phyloP scores from a whole-genome alignment of 2,329 filamentous ascomycete species.

The Penicillium sp. region DNA sequence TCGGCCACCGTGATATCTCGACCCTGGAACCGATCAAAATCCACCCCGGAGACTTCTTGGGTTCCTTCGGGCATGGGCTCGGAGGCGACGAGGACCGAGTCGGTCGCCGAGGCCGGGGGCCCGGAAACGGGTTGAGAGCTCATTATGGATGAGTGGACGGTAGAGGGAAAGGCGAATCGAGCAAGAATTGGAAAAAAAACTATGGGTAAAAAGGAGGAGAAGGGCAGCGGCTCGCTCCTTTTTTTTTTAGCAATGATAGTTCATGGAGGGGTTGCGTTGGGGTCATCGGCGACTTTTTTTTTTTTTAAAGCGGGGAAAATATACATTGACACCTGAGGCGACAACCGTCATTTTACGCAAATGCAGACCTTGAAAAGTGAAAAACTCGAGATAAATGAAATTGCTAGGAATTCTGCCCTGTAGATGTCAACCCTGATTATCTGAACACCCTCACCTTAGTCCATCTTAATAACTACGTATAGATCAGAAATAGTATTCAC shows the following conservation, averaged over 20 bases:
- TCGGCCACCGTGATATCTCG: conserved; percentile 79
- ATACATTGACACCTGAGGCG: conserved; percentile 8
- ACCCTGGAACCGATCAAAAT: conserved; percentile 74
- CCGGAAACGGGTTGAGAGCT: conserved; percentile 22
- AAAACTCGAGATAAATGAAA: not conserved
- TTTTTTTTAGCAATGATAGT: not conserved
- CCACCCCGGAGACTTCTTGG: conserved; percentile 81
- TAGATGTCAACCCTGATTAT: no score
- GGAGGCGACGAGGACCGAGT: conserved; percentile 81
- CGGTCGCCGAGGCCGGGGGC: conserved; percentile 61
- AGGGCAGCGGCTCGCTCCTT: not conserved
- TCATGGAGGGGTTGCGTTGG: not conserved
- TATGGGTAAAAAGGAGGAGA: not conserved
- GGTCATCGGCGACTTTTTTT: conserved; percentile 7
- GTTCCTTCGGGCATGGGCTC: conserved; percentile 72
- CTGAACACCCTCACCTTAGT: no score
- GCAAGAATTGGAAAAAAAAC: not conserved
- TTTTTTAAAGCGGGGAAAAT: conserved; percentile 9
- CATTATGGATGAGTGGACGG: conserved; percentile 10
- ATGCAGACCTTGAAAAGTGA: not conserved
- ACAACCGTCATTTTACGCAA: not conserved
- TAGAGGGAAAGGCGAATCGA: not conserved
- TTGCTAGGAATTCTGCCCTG: no score
- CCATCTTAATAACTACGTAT: no score
- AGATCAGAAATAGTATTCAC: no score